Evolutionary conservation across 768 basidiomycete species (phyloP).

Genomic region (Leccinum pellstonianum): DNA sequence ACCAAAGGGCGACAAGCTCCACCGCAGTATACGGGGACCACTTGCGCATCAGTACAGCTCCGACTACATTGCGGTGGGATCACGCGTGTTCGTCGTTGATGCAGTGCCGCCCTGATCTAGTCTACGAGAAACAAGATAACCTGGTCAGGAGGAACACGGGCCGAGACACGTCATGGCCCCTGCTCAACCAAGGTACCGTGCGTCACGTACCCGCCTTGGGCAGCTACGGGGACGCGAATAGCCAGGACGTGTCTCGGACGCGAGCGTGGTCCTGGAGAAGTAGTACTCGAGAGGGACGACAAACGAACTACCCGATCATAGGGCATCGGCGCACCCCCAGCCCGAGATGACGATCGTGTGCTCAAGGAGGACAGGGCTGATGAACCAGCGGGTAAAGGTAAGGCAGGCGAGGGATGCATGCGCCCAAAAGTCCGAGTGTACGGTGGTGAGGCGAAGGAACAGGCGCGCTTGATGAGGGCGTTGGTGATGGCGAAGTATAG

Average conservation of each 20-base stretch:
- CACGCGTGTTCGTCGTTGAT: constrained; percentile 44
- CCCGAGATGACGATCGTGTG: constrained; percentile 66
- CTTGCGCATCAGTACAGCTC: constrained; percentile 42
- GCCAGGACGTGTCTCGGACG: constrained; percentile 58
- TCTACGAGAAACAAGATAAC: no score
- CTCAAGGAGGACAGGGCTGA: constrained; percentile 74
- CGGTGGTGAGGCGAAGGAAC: constrained; percentile 64
- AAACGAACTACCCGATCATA: constrained; percentile 56
- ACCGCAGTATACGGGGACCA: constrained; percentile 47
- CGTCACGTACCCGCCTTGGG: constrained; percentile 42
- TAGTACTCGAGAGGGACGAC: constrained; percentile 60
- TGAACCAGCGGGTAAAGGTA: constrained; percentile 82
- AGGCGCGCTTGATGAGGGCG: constrained; percentile 81
- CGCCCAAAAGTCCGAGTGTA: constrained; percentile 41
- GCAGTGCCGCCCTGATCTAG: constrained; percentile 28
- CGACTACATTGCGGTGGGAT: constrained; percentile 2
- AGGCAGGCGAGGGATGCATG: constrained; percentile 69
- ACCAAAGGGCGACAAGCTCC: constrained; percentile 58
- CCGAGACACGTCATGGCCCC: constrained; percentile 91
- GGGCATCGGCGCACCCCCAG: constrained; percentile 60
- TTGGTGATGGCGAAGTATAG: constrained; percentile 79
- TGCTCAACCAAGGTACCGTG: constrained; percentile 59
- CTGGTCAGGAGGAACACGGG: constrained; percentile 59
- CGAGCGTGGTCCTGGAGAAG: constrained; percentile 46
- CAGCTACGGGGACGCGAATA: constrained; percentile 50